These are phyloP conservation scores for Globisporangium cylindrosporum DNA, from an alignment of 352 stramenopile genomes.

Conservation along the genomic window DNA sequence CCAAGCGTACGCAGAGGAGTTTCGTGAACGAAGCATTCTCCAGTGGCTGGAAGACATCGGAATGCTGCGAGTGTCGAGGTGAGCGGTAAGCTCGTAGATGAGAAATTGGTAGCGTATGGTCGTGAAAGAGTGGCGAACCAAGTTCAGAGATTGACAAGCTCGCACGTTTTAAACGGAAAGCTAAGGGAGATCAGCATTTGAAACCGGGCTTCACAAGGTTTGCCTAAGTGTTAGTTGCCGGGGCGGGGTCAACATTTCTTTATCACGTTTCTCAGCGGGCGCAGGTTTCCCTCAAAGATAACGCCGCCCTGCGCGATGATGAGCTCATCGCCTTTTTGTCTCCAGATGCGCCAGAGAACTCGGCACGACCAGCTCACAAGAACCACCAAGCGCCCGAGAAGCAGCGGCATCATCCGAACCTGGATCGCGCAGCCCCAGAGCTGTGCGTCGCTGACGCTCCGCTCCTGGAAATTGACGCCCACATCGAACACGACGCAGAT, in stretches of 20 bases:
- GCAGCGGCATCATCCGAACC: constrained; percentile 8
- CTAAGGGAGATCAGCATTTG: background rate
- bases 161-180: background rate
- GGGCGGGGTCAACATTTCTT: background rate
- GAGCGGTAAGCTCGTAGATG: background rate
- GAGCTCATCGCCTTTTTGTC: constrained; percentile 9
- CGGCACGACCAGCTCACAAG: constrained; percentile 12
- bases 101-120: background rate
- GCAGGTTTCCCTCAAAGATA: constrained; percentile 1
- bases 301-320: constrained; percentile 17
- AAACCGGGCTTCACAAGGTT: background rate
- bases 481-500: constrained; percentile 5
- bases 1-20: background rate
- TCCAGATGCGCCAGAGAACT: constrained; percentile 9
- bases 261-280: background rate
- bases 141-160: background rate
- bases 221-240: background rate
- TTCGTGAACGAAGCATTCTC: background rate
- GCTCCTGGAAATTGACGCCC: background rate
- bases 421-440: constrained; percentile 2
- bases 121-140: background rate
- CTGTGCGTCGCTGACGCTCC: background rate
- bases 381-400: constrained; percentile 13
- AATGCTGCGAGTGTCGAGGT: background rate
- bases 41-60: background rate